Evolutionary conservation across 257 asterid species (phyloP).

Genomic region (Apocynum venetum): DNA sequence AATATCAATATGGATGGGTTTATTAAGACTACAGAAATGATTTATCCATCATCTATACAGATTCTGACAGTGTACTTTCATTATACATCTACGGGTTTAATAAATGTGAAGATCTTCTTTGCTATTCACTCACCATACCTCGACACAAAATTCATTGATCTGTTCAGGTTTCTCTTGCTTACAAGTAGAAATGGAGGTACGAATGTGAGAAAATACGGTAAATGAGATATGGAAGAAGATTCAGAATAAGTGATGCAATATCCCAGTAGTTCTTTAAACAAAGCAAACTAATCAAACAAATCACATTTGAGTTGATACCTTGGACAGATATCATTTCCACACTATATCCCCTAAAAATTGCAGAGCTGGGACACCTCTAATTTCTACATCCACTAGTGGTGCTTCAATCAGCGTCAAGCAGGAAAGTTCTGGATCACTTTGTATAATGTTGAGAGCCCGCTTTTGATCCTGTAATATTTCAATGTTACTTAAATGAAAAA

Average conservation of each 20-base stretch:
- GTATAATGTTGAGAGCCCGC: constrained; percentile 57
- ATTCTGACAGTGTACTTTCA: too few species aligned
- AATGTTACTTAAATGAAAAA: not conserved
- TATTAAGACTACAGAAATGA: not conserved
- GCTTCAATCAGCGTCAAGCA: constrained; percentile 66
- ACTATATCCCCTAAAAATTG: constrained; percentile 90
- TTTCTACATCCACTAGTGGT: constrained; percentile 95
- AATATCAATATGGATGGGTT: not conserved
- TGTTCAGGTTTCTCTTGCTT: not conserved
- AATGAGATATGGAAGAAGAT: not conserved
- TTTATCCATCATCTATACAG: not conserved
- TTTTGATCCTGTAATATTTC: constrained; percentile 69
- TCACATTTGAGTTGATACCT: constrained; percentile 17
- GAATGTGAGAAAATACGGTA: not conserved
- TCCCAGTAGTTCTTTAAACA: not conserved
- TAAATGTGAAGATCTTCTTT: not conserved
- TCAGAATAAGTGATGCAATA: not conserved
- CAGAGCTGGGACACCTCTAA: constrained; percentile 99
- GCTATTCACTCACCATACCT: not conserved
- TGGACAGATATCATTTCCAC: constrained; percentile 58
- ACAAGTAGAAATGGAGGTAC: too few species aligned
- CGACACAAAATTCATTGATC: not conserved
- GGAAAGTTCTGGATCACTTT: constrained; percentile 72
- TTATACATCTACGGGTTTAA: not conserved
- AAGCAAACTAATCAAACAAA: not conserved